Evolutionary conservation across 2,329 filamentous ascomycete species (phyloP), one percentile per base, ranked within the genome.

Genomic region (Phoma herbarum): DNA sequence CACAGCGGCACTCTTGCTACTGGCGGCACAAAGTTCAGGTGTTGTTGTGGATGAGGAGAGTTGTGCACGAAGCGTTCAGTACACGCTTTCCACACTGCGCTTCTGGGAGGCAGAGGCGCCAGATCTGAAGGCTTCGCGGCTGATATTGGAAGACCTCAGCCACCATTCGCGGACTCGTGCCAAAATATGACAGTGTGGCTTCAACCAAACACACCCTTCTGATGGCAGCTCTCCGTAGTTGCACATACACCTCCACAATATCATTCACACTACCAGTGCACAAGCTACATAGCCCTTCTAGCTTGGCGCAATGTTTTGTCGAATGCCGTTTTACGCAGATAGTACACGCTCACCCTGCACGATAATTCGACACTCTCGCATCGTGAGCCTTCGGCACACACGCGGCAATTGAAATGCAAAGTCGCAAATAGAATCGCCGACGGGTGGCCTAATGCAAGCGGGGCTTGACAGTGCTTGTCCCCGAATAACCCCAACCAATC

Each of bases 11-110:
- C 64, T 77, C 14, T 55, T 72, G 18, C 57, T 76, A 2, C 35
- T 75, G n/a, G 72, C 69, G 5, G 70, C 70, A 22, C 60, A 52
- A 41, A 69, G 56, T 31, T 61, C 50, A 12, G 59, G 57, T 18
- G 48, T 66, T n/a, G 50, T 67, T 7, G 31, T 39, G 7, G 29
- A 39, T 33, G 43, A 29, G 9, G 49, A 43, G 8, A 33, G 28
- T 1, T 62, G 54, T 43, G 31, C 50, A 6, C 33, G 52, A 18
- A 52, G 48, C 20, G 22, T 67, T 11, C 39, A 57, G 23, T 44
- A 25, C n/a, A 59, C 51, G 4, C 35, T 66, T 4, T 57, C 65
- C 2, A 58, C 45, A 4, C 43, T 68, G n/a, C 41, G 53, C 18
- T 66, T 63, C 26, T 67, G 65, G 64, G 65, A 67, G 31, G 18